Percentiles rank a stretch among this genome's conserved stretches.
These are phyloP conservation scores for Ustilago vetiveriae DNA, from an alignment of 1,284 basidiomycete species.

Conservation along the genomic window DNA sequence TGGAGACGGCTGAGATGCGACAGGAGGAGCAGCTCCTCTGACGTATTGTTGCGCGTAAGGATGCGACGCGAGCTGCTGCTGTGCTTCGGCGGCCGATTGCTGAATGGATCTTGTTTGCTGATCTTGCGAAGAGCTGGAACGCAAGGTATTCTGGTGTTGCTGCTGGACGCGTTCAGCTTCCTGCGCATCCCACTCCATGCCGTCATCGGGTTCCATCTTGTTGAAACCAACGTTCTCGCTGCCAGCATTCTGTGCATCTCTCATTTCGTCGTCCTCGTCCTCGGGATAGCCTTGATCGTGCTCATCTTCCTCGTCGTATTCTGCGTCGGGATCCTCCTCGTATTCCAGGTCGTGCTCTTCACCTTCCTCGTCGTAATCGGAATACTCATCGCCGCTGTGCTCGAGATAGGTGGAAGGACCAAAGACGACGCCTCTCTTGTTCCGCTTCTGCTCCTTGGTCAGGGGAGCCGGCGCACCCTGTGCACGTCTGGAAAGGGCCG, in stretches of 20 bases:
- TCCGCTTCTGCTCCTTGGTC: conserved; percentile 42
- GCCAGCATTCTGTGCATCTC: conserved; percentile 7
- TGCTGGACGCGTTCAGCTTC: conserved; percentile 67
- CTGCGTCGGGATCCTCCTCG: conserved; percentile 47
- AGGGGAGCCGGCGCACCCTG: conserved; percentile 45
- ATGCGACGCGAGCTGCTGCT: conserved; percentile 22
- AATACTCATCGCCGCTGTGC: conserved; percentile 63
- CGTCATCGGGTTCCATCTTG: conserved; percentile 70
- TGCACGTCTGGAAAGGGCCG: conserved; percentile 61
- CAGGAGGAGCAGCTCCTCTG: conserved; percentile 5
- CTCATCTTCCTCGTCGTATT: conserved; percentile 43
- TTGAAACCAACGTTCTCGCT: conserved; percentile 20
- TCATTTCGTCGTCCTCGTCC: not conserved
- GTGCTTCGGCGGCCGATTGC: conserved; percentile 24
- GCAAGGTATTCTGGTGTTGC: conserved; percentile 34
- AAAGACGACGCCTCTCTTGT: conserved; percentile 62
- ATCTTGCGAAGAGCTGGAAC: conserved; percentile 12
- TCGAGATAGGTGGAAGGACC: conserved; percentile 63
- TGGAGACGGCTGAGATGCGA: conserved; percentile 13
- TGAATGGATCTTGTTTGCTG: conserved; percentile 26
- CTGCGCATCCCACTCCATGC: conserved; percentile 70
- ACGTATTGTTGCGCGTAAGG: conserved; percentile 23
- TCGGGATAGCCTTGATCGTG: conserved; percentile 10
- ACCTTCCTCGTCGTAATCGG: conserved; percentile 56
- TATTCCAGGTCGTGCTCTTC: conserved; percentile 56